These are phyloP conservation scores for Sporobolomyces pararoseus DNA, from an alignment of 768 basidiomycete genomes.

Conservation along the genomic window DNA sequence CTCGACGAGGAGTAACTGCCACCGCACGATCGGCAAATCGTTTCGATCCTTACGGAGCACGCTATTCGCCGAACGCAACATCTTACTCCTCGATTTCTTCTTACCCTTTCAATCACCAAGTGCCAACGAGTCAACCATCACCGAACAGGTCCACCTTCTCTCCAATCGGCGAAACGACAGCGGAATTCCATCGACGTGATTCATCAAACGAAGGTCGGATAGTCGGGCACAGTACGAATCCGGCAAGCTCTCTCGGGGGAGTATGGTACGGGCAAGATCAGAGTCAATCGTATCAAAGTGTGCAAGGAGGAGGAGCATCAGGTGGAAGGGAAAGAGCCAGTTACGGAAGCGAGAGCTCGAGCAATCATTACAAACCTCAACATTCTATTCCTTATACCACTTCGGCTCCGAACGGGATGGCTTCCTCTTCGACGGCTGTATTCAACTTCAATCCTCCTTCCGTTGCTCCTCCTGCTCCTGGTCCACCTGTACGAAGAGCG, in stretches of 20 bases:
- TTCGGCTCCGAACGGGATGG: neutral
- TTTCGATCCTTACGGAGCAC: slow-evolving; percentile 36
- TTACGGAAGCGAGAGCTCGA: neutral
- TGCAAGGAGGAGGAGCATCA: neutral
- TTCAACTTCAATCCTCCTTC: slow-evolving; percentile 38
- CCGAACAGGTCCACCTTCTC: slow-evolving; percentile 1
- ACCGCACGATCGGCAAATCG: slow-evolving; percentile 22
- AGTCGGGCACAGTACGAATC: no score
- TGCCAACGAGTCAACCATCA: slow-evolving; percentile 1
- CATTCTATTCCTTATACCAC: slow-evolving; percentile 23
- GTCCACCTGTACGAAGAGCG: neutral
- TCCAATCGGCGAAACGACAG: neutral
- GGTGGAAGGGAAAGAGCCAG: neutral
- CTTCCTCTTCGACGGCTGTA: neutral
- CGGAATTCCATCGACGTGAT: neutral
- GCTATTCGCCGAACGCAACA: slow-evolving; percentile 18
- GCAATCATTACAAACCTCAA: slow-evolving; percentile 29
- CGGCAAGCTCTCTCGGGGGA: no score
- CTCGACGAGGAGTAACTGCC: slow-evolving; percentile 13
- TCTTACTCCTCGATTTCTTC: neutral
- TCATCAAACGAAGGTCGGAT: no score
- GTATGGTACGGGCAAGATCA: neutral
- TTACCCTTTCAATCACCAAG: slow-evolving; percentile 20
- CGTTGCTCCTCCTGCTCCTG: neutral
- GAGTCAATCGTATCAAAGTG: neutral